These are phyloP conservation scores for Guadua angustifolia DNA, from an alignment of 176 grass and related monocot species.

Conservation along the genomic window DNA sequence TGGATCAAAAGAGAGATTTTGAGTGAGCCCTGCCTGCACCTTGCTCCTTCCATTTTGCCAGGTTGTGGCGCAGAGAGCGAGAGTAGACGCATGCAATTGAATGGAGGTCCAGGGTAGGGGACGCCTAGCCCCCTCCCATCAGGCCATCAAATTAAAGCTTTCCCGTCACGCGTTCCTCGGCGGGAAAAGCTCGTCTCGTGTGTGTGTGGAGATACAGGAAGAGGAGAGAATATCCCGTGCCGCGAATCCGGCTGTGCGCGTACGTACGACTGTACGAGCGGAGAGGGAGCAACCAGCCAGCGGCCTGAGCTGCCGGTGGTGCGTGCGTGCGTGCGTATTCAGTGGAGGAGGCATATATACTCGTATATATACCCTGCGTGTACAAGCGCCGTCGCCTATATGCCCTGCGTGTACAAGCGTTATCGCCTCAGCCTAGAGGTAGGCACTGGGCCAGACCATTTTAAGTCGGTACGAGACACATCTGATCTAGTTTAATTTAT, in stretches of 20 bases:
- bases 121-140: conserved; percentile 37
- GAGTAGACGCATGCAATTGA: conserved; percentile 22
- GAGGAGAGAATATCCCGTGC: conserved; percentile 39
- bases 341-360: neutral
- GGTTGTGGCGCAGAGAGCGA: neutral
- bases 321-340: neutral
- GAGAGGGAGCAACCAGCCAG: too few relatives aligned
- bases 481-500: too few relatives aligned
- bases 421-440: too few relatives aligned
- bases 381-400: neutral
- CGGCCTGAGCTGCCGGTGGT: too few relatives aligned
- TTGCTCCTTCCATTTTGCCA: conserved; percentile 60
- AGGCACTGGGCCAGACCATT: too few relatives aligned
- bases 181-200: conserved; percentile 44
- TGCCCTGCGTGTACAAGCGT: too few relatives aligned
- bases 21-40: conserved; percentile 15
- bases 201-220: neutral
- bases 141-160: conserved; percentile 11
- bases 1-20: neutral
- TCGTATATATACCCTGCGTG: neutral
- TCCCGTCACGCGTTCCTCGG: conserved; percentile 60
- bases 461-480: too few relatives aligned
- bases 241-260: neutral
- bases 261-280: neutral
- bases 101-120: conserved; percentile 6